Conservation (phyloP, 306 rosid genomes). For the Ochetophila trinervis region DNA sequence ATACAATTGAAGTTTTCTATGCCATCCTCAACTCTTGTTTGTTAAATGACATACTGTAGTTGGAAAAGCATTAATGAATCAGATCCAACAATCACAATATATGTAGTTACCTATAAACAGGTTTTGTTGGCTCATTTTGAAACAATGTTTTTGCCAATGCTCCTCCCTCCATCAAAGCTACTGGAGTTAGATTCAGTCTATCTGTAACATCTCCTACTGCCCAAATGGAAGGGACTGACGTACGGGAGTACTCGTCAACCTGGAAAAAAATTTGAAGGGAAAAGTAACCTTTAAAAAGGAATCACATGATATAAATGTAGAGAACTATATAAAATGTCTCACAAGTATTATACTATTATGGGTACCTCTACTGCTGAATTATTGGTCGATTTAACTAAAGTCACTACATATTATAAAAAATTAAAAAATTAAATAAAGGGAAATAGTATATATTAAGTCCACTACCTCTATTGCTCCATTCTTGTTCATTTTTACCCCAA, state of each 20-base stretch:
- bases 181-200: slow-evolving; percentile 91
- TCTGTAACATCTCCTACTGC: slow-evolving; percentile 97
- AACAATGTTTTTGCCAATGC: slow-evolving; percentile 80
- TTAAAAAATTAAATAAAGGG: slow-evolving; percentile 10
- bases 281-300: not conserved
- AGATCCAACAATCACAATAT: slow-evolving; percentile 4
- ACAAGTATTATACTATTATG: not conserved
- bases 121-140: slow-evolving; percentile 81
- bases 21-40: not conserved
- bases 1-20: too few species aligned
- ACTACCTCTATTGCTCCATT: slow-evolving; percentile 91
- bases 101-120: slow-evolving; percentile 71
- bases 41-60: not conserved
- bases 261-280: slow-evolving; percentile 21
- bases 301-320: not conserved
- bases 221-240: slow-evolving; percentile 94
- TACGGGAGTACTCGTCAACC: slow-evolving; percentile 92
- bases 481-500: slow-evolving; percentile 68
- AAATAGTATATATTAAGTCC: slow-evolving; percentile 14
- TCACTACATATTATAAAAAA: not conserved
- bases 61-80: not conserved
- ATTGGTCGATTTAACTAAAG: not conserved
- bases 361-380: not conserved
- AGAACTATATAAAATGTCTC: not conserved
- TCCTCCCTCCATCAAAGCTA: slow-evolving; percentile 97